Conservation (phyloP, 2,329 filamentous ascomycete genomes). For the Arthrocladium fulminans region DNA sequence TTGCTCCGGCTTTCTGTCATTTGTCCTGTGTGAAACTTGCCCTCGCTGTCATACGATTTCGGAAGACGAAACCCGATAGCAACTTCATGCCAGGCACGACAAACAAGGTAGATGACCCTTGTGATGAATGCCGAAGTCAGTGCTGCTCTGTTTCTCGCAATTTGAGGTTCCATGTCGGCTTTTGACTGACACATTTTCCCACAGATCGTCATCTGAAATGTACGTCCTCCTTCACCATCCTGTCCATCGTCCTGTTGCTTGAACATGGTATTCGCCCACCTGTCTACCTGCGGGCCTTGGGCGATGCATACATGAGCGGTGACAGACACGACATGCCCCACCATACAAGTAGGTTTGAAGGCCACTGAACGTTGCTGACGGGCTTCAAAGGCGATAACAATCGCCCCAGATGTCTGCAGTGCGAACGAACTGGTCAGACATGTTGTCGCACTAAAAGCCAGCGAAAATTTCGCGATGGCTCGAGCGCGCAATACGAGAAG, state of each 20-base stretch:
- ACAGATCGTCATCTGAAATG: slow-evolving; percentile 23
- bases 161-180: background rate
- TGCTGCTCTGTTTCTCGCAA: background rate
- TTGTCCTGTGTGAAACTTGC: background rate
- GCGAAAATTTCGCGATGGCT: slow-evolving; percentile 22
- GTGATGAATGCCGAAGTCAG: slow-evolving; percentile 23
- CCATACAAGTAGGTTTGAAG: background rate
- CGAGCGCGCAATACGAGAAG: slow-evolving; percentile 21
- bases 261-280: background rate
- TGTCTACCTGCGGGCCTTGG: background rate
- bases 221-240: slow-evolving; percentile 13
- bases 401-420: slow-evolving; percentile 21
- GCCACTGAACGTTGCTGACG: slow-evolving; percentile 12
- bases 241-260: background rate
- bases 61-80: background rate
- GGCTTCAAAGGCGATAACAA: slow-evolving; percentile 20
- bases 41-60: background rate
- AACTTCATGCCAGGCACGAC: slow-evolving; percentile 16
- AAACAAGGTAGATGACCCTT: slow-evolving; percentile 22
- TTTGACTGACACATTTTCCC: slow-evolving; percentile 8
- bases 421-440: slow-evolving; percentile 18
- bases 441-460: slow-evolving; percentile 20
- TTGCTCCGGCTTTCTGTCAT: background rate
- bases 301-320: background rate
- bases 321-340: background rate